Evolutionary conservation across 2,329 filamentous ascomycete species (phyloP), one percentile per base, ranked within the genome.

Genomic region (Penicillium sp.): DNA sequence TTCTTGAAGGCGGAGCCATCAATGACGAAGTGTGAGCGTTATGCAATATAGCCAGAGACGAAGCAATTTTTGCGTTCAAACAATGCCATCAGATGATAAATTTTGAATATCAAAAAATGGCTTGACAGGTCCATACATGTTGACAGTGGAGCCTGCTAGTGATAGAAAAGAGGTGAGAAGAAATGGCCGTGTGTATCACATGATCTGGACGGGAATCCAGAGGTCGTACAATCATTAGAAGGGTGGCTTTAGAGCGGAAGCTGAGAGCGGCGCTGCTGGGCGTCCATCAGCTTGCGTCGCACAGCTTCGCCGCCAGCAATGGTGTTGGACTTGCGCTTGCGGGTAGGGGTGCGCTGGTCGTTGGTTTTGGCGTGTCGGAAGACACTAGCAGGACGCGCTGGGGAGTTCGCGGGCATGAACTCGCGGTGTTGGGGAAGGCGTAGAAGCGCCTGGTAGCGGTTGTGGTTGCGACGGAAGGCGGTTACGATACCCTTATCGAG

Each of bases 401-500:
- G 74, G 5, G 75, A 77, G 52, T 76, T 76, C 39, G 75, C 71
- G 7, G 75, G 73, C 72, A 78, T 72, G 58, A 77, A 73, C 61
- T 78, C 72, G 46, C 72, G 69, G 59, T 78, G 73, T 53, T 77
- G 73, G 24, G 75, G 78, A 79, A 71, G 70, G 60, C 79, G 75
- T 64, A 79, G 74, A 66, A 78, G 65, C 56, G 79, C 68, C 64
- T 81, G 73, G 67, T 83, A 76, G 58, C 77, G 71, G 67, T 75
- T 76, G 64, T 82, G 79, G 59, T 83, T 83, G 40, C 77, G 79
- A 52, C 89, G 89, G 79, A 94, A 95, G 1, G 90, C 88, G 36
- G 89, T 89, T 34, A 94, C 89, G 13, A 88, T 84, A 53, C 86
- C 83, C 61, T 85, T 83, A 65, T 88, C 86, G 38, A 92, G 84